Conservation (phyloP, 2,329 filamentous ascomycete species). For the Fusarium pininemorale region DNA sequence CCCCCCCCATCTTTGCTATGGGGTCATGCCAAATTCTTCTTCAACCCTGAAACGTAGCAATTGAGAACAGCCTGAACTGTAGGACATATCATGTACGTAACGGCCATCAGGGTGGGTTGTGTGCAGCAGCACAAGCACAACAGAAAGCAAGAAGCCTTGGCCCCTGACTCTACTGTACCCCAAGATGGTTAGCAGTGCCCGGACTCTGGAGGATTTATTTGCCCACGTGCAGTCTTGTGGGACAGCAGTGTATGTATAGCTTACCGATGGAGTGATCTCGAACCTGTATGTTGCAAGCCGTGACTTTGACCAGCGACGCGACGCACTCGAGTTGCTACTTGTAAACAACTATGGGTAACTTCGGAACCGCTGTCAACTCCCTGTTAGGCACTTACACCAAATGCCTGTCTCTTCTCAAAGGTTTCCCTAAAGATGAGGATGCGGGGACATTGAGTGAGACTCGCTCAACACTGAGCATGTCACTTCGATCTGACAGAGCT, state of each 20-base stretch:
- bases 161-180: not conserved
- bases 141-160: not conserved
- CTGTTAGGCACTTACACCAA: conserved; percentile 60
- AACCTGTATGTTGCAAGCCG: conserved; percentile 7
- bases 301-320: not conserved
- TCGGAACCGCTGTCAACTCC: conserved; percentile 55
- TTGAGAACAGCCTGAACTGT: not conserved
- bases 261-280: conserved; percentile 18
- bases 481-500: conserved; percentile 52
- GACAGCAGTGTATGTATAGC: not conserved
- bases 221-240: conserved; percentile 35
- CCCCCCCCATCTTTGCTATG: conserved; percentile 1
- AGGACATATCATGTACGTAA: conserved; percentile 13
- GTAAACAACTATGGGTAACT: conserved; percentile 45
- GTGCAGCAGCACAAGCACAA: not conserved
- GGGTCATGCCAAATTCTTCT: not conserved
- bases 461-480: conserved; percentile 44
- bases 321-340: not conserved
- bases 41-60: not conserved
- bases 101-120: conserved; percentile 9
- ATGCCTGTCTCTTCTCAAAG: conserved; percentile 55
- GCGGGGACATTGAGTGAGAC: conserved; percentile 38
- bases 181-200: not conserved
- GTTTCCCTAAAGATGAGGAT: conserved; percentile 39
- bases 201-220: not conserved